These are phyloP conservation scores for Arthrobotrys sinensis DNA, from an alignment of 2,329 filamentous ascomycete genomes.

Conservation along the genomic window DNA sequence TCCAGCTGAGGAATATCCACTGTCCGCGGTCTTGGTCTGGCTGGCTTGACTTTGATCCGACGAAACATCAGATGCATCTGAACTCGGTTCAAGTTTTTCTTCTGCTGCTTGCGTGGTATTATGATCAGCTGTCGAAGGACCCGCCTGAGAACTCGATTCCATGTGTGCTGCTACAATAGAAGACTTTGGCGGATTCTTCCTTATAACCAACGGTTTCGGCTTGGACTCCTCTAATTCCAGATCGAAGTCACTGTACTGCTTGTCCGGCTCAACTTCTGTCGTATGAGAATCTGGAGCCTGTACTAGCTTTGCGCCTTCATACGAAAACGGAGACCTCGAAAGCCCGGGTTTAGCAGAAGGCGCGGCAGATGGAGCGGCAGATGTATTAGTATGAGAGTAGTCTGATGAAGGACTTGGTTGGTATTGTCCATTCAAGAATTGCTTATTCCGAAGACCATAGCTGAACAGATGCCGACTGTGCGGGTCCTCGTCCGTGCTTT, in stretches of 20 bases:
- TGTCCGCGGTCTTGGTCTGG: conserved; percentile 41
- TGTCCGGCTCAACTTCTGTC: neutral
- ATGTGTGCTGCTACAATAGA: neutral
- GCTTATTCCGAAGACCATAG: conserved; percentile 45
- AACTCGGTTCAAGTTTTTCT: conserved; percentile 38
- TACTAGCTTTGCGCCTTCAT: conserved; percentile 46
- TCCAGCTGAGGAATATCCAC: conserved; percentile 52
- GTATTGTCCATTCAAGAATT: conserved; percentile 50
- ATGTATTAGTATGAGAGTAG: conserved; percentile 37
- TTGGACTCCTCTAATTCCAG: conserved; percentile 23
- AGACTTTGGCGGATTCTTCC: conserved; percentile 22
- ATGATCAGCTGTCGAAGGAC: neutral
- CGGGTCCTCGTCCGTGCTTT: conserved; percentile 53
- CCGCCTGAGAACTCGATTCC: neutral
- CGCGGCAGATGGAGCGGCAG: conserved; percentile 30
- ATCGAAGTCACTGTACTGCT: neutral
- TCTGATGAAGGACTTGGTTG: conserved; percentile 50
- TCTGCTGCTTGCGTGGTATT: conserved; percentile 13
- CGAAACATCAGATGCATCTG: conserved; percentile 42
- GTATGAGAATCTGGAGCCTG: conserved; percentile 8
- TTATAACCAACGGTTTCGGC: conserved; percentile 38
- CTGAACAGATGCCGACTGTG: conserved; percentile 51
- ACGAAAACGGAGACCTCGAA: conserved; percentile 51
- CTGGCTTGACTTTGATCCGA: conserved; percentile 46
- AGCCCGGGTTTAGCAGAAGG: conserved; percentile 44